These are phyloP conservation scores for Lotus japonicus DNA, from an alignment of 306 rosid species.

Conservation along the genomic window DNA sequence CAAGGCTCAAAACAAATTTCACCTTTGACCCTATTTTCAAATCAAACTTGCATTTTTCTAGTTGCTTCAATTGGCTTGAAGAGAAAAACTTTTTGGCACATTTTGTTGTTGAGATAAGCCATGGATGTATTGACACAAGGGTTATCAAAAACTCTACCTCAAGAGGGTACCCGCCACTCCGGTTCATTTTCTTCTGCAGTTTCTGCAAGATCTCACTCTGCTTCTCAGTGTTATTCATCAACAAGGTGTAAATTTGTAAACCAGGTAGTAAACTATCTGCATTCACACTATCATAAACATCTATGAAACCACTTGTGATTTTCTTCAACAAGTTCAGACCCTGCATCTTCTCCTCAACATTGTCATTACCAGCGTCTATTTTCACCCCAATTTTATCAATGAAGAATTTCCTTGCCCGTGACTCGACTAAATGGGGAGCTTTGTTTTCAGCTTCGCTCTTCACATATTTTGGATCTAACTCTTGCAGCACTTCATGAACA, in stretches of 20 bases:
- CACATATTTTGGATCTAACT: too few species aligned
- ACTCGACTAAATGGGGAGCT: too few species aligned
- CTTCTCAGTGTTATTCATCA: too few species aligned
- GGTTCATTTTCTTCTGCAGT: too few species aligned
- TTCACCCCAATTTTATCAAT: conserved; percentile 68
- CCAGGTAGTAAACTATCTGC: conserved; percentile 74
- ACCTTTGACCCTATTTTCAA: conserved; percentile 64
- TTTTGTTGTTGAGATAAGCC: conserved; percentile 62
- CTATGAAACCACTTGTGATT: conserved; percentile 64
- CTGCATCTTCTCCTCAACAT: conserved; percentile 52
- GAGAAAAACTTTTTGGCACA: conserved; percentile 61
- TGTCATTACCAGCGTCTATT: conserved; percentile 53
- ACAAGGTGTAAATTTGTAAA: conserved; percentile 76
- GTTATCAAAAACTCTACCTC: conserved; percentile 87
- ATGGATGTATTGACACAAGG: conserved; percentile 92
- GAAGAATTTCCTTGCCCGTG: conserved; percentile 76
- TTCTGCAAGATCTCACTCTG: too few species aligned
- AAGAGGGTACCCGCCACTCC: conserved; percentile 58
- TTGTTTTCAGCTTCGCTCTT: too few species aligned
- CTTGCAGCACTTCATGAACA: too few species aligned
- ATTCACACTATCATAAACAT: conserved; percentile 72
- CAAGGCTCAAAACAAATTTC: too few species aligned
- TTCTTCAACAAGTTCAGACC: conserved; percentile 70
- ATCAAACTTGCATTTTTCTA: conserved; percentile 60
- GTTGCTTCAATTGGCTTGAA: conserved; percentile 32